phyloP scores from a whole-genome alignment of 768 basidiomycete genomes.

The Pleurotus salmoneostramineus region DNA sequence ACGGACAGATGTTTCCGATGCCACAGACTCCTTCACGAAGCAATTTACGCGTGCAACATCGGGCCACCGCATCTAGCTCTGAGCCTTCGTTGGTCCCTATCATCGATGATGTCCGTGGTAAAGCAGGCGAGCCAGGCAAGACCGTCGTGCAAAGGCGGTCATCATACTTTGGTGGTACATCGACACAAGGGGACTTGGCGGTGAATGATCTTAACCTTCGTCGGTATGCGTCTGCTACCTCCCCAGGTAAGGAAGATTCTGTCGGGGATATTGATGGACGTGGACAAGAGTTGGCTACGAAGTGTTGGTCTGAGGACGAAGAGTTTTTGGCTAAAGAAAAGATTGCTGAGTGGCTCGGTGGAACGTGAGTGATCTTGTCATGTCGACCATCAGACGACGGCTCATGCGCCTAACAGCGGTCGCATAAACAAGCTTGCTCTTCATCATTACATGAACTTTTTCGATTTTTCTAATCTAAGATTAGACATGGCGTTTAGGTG shows the following conservation, averaged over 20 bases:
- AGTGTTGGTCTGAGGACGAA: slow-evolving; percentile 86
- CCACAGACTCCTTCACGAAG: slow-evolving; percentile 18
- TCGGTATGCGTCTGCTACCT: slow-evolving; percentile 42
- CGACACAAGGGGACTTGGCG: slow-evolving; percentile 55
- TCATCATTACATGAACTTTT: slow-evolving; percentile 79
- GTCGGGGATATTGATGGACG: slow-evolving; percentile 53
- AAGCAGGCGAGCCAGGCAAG: not conserved
- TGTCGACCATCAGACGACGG: slow-evolving; percentile 9
- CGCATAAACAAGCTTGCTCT: slow-evolving; percentile 73
- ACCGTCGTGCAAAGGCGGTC: not conserved
- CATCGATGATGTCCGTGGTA: slow-evolving; percentile 51
- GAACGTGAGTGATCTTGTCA: slow-evolving; percentile 60
- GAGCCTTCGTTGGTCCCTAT: slow-evolving; percentile 74
- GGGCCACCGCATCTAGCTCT: slow-evolving; percentile 72
- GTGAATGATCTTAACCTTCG: slow-evolving; percentile 44
- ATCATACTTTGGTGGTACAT: slow-evolving; percentile 6
- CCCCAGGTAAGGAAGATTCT: slow-evolving; percentile 42
- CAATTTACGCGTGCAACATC: slow-evolving; percentile 57
- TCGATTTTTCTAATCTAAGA: slow-evolving; percentile 80
- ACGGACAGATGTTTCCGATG: slow-evolving; percentile 23
- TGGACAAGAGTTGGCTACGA: slow-evolving; percentile 69
- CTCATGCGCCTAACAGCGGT: slow-evolving; percentile 41
- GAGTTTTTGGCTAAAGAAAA: slow-evolving; percentile 82
- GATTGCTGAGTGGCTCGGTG: slow-evolving; percentile 95
- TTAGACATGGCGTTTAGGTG: slow-evolving; percentile 91